A percentile compares a stretch with the other conserved stretches of the same genome.
Evolutionary conservation across 2,329 filamentous ascomycete genomes (phyloP).

Genomic region (Fusarium clavum): DNA sequence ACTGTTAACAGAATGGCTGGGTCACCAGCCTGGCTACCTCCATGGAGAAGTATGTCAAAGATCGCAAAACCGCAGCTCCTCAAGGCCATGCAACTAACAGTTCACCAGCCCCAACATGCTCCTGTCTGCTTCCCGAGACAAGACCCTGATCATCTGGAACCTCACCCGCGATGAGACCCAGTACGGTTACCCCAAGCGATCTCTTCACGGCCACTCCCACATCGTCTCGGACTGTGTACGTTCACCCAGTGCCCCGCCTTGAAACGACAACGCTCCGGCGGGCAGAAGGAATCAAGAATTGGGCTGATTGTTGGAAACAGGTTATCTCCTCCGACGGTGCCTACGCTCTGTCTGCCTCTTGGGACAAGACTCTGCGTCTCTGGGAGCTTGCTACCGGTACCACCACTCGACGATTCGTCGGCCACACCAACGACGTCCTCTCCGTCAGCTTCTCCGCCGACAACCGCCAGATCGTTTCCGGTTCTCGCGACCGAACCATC

Average conservation of each 20-base stretch:
- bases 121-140: slow-evolving; percentile 96
- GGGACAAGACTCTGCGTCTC: slow-evolving; percentile 99
- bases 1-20: slow-evolving; percentile 81
- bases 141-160: slow-evolving; percentile 99
- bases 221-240: slow-evolving; percentile 99
- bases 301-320: slow-evolving; percentile 60
- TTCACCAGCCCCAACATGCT: slow-evolving; percentile 93
- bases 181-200: slow-evolving; percentile 99
- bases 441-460: slow-evolving; percentile 99
- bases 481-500: slow-evolving; percentile 97
- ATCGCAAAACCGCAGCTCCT: slow-evolving; percentile 10
- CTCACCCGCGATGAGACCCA: slow-evolving; percentile 97
- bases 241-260: slow-evolving; percentile 51
- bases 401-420: slow-evolving; percentile 98
- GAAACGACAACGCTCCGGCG: slow-evolving; percentile 13
- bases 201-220: slow-evolving; percentile 98
- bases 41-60: slow-evolving; percentile 87
- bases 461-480: slow-evolving; percentile 99
- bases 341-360: slow-evolving; percentile 98
- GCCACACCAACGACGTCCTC: slow-evolving; percentile 99
- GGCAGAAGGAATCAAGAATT: slow-evolving; percentile 27
- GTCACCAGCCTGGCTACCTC: slow-evolving; percentile 98
- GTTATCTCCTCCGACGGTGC: slow-evolving; percentile 99
- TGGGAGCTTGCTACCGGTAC: slow-evolving; percentile 98
- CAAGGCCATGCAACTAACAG: slow-evolving; percentile 27